phyloP scores from a whole-genome alignment of 257 asterid genomes.

The Coffea eugenioides region DNA sequence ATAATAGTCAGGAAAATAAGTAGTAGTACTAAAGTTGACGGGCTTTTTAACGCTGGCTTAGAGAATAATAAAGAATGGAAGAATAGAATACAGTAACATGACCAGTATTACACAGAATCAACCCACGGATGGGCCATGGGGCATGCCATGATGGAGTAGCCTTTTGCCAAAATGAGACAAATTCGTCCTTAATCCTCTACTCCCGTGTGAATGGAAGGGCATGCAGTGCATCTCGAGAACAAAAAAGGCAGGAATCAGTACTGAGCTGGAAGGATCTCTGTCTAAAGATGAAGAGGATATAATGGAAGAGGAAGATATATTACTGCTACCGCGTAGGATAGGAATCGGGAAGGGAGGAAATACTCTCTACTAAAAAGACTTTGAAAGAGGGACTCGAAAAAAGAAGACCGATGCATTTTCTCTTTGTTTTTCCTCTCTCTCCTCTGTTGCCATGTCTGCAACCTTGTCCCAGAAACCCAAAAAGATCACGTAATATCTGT shows the following conservation, averaged over 20 bases:
- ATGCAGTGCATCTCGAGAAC: background rate
- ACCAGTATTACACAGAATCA: too few species aligned
- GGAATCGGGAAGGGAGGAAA: too few species aligned
- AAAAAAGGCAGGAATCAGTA: constrained; percentile 7
- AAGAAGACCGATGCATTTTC: background rate
- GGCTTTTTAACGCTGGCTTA: background rate
- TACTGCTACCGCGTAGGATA: background rate
- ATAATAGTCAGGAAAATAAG: background rate
- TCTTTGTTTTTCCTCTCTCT: background rate
- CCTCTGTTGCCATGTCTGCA: constrained; percentile 19
- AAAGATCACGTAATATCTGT: constrained; percentile 39
- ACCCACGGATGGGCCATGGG: too few species aligned
- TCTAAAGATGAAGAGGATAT: background rate
- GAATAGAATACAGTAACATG: too few species aligned
- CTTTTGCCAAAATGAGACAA: constrained; percentile 1
- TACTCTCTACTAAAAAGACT: background rate
- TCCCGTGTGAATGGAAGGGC: background rate
- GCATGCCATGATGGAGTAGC: too few species aligned
- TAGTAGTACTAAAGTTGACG: background rate
- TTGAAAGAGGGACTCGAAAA: background rate
- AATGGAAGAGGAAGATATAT: background rate
- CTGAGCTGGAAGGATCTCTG: constrained; percentile 13
- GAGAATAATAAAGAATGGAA: too few species aligned
- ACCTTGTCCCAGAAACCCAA: constrained; percentile 33
- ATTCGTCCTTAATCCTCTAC: background rate